Base-by-base conservation (phyloP, 2,329 filamentous ascomycete species). In the Verticillium nubilum region DNA sequence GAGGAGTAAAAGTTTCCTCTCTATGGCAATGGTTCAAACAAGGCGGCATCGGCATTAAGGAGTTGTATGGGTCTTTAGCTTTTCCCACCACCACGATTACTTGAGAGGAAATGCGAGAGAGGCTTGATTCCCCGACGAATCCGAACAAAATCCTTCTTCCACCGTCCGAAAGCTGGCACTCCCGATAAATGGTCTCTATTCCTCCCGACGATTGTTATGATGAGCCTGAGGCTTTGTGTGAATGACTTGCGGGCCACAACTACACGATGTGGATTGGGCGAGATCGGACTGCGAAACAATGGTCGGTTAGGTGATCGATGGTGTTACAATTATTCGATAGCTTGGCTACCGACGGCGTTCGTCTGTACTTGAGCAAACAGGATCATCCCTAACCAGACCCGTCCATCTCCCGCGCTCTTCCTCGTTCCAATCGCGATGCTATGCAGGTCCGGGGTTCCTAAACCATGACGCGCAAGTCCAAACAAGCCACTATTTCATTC, bases 1-100 rank as follows among this genome's bases (percentile, higher is more conserved):
- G 86, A 88, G 80, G 86, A 88, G 76, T 85, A 87, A 74, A 70
- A 62, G 58, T 67, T 68, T 73, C 69, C 29, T 71, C 67, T 70
- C 66, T 70, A 71, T 70, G 73, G 72, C 74, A 73, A 73, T 73
- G 72, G 74, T 76, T 74, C 59, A 69, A 75, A 75, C 59, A 63
- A 58, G 74, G 75, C 74, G 78, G 75, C 73, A 74, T 72, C 72
- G 74, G 74, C 73, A 69, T 77, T 75, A 23, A 50, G 72, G 76
- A 75, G 74, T 62, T 62, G 63, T 62, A 63, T 60, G 56, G 56
- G 56, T 57, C 27, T 56, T 57, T 57, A 57, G 55, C 55, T 57
- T 57, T 37, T 27, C 55, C 59, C 59, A 63, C 56, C 62, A 60
- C 60, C 58, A 62, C 58, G 62, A 57, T 47, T 57, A 52, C 56